Conservation (phyloP, 108 stramenopile species). For the Skeletonema tropicum region DNA sequence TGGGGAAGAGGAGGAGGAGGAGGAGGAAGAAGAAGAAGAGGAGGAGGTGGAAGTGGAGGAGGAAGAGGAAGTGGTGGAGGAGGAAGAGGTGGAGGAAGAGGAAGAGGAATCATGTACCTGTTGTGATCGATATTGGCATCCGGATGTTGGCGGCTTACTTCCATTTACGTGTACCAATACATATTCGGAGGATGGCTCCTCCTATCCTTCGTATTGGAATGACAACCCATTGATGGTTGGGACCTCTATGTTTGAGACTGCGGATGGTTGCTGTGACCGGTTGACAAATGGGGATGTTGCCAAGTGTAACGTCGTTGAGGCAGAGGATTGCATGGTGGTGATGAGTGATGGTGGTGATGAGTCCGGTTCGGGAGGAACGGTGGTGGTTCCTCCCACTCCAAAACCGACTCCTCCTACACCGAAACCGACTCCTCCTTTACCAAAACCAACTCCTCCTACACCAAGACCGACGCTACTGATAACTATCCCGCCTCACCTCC, state of each 20-base stretch:
- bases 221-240: neutral
- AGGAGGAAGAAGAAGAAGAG: too few species aligned
- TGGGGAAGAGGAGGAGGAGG: neutral
- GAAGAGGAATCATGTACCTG: neutral
- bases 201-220: neutral
- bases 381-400: too few species aligned
- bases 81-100: too few species aligned
- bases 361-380: too few species aligned
- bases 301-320: neutral
- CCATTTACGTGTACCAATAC: neutral
- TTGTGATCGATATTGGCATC: slow-evolving; percentile 1
- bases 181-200: neutral
- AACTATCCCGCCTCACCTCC: neutral
- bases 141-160: neutral
- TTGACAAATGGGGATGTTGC: neutral
- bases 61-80: too few species aligned
- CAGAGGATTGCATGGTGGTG: neutral
- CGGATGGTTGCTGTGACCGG: neutral
- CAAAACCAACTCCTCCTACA: too few species aligned
- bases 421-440: too few species aligned
- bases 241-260: neutral
- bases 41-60: too few species aligned
- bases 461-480: neutral
- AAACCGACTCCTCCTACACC: too few species aligned
- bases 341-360: neutral